Evolutionary conservation across 1,284 basidiomycete species (phyloP), one percentile per base, ranked within the genome.

Genomic region (Farysia itapuensis): DNA sequence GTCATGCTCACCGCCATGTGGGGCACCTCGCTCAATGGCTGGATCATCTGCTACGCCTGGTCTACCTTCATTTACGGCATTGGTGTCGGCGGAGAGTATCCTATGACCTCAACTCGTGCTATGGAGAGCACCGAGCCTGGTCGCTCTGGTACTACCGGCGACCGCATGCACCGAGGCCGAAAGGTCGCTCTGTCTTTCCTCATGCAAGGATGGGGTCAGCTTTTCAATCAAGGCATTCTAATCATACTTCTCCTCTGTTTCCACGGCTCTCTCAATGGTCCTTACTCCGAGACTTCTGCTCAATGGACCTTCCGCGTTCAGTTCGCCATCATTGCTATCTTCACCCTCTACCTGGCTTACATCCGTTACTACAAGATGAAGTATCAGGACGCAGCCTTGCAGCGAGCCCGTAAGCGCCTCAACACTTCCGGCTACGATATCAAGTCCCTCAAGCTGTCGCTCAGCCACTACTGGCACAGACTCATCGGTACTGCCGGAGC

Each of bases 301-400:
- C 82, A 83, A 67, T 81, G 79, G 78, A 81, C 79, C 9, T 83
- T 80, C 79, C 78, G 82, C 43, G 76, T 82, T 16, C 80, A 80
- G 41, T 83, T 83, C 57, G 82, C 73, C 22, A 72, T 82, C 68
- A 80, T 82, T 70, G 77, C 78, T 30, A 64, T 77, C 18, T 77
- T 81, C 58, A 82, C 81, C 23, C 75, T 81, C 23, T 82, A 81
- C 79, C 79, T 83, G 32, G 78, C 75, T 36, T 82, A 82, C 79
- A 79, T 78, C 74, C 80, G 81, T 70, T 80, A 78, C 76, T 82
- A 81, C 78, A 57, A 65, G 35, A 68, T 77, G 64, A 48, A 49
- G 77, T 80, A 72, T 77, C 77, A 61, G 56, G 70, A 70, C 20
- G 51, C 47, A 7, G 79, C 78, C 2, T 71, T 82, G 24, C 45